These are phyloP conservation scores for Tolypocladium album DNA, from an alignment of 2,329 filamentous ascomycete species.

Conservation along the genomic window DNA sequence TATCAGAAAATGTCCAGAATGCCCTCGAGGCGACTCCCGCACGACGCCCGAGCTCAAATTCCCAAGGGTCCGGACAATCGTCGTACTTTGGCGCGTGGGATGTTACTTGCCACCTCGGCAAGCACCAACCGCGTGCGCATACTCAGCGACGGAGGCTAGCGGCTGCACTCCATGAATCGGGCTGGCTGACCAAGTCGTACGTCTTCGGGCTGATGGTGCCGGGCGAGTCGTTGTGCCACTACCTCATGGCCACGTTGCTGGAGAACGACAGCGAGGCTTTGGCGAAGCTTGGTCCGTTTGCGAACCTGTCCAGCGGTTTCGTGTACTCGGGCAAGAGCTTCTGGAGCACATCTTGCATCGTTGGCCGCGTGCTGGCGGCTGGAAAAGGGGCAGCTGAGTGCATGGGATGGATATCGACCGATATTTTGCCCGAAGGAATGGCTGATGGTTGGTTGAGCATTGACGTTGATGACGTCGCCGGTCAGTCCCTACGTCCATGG, in stretches of 20 bases:
- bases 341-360: constrained; percentile 57
- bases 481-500: constrained; percentile 9
- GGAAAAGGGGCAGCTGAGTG: constrained; percentile 52
- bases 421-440: constrained; percentile 40
- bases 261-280: constrained; percentile 54
- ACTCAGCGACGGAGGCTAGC: constrained; percentile 43
- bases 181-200: constrained; percentile 60
- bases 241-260: constrained; percentile 54
- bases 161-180: constrained; percentile 45
- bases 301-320: constrained; percentile 54
- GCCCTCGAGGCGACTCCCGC: constrained; percentile 24
- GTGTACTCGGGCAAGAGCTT: constrained; percentile 54
- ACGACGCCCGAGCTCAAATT: constrained; percentile 22
- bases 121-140: constrained; percentile 19
- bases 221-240: constrained; percentile 50
- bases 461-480: constrained; percentile 40
- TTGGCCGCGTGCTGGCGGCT: constrained; percentile 54
- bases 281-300: constrained; percentile 45
- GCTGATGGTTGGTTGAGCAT: constrained; percentile 50
- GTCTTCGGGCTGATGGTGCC: constrained; percentile 55
- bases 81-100: constrained; percentile 37
- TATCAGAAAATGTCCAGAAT: constrained; percentile 35
- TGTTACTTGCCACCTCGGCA: constrained; percentile 17
- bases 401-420: constrained; percentile 58
- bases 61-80: constrained; percentile 24